Evolutionary conservation across 2,329 filamentous ascomycete species (phyloP).

Genomic region (Trichoderma koningii): DNA sequence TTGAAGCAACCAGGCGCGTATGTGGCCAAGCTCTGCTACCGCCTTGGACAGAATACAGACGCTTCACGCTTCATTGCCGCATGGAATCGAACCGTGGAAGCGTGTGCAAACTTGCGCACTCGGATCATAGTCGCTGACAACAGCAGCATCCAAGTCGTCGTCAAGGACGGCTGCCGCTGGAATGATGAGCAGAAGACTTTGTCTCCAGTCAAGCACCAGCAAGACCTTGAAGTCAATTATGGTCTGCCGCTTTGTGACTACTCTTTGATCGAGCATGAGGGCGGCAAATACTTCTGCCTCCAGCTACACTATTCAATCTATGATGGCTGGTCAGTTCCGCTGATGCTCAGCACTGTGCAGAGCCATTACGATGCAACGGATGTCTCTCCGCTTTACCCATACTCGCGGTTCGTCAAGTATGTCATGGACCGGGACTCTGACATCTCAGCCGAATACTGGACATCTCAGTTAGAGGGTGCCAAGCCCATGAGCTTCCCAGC

Average conservation of each 20-base stretch:
- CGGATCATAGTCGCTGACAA: background rate
- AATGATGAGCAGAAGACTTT: background rate
- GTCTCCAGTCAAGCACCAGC: background rate
- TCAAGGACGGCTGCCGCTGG: conserved; percentile 17
- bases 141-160: conserved; percentile 2
- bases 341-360: conserved; percentile 2
- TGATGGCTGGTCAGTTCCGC: conserved; percentile 16
- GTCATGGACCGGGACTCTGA: background rate
- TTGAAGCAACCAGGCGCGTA: conserved; percentile 25
- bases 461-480: conserved; percentile 3
- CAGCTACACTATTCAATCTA: conserved; percentile 17
- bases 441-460: conserved; percentile 8
- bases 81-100: conserved; percentile 21
- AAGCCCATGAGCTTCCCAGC: conserved; percentile 27
- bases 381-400: conserved; percentile 8
- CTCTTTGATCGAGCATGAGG: conserved; percentile 13
- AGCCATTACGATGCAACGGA: conserved; percentile 25
- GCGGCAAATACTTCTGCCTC: conserved; percentile 4
- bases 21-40: background rate
- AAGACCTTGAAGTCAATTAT: conserved; percentile 15
- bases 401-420: conserved; percentile 19
- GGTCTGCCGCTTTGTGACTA: conserved; percentile 26
- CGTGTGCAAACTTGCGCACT: conserved; percentile 6
- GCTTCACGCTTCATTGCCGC: conserved; percentile 4
- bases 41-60: background rate